Conservation (phyloP, 2,329 filamentous ascomycete species). For the Geosmithia putterillii region DNA sequence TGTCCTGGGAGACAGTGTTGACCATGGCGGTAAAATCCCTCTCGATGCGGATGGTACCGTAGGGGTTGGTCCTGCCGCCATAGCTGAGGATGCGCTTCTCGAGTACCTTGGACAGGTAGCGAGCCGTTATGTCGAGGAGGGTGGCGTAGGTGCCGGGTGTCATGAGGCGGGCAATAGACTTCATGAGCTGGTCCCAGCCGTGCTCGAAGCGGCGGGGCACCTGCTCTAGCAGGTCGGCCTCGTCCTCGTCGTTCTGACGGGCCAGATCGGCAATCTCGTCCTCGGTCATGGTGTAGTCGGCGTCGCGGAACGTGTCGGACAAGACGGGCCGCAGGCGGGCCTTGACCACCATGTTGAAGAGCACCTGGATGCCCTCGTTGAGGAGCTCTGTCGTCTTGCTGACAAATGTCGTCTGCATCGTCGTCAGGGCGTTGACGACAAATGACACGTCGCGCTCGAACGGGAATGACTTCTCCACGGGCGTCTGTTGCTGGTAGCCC, state of each 20-base stretch:
- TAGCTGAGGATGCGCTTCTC: slow-evolving; percentile 83
- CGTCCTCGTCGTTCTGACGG: slow-evolving; percentile 38
- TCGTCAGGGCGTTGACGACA: slow-evolving; percentile 55
- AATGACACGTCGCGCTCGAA: slow-evolving; percentile 63
- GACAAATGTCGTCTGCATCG: slow-evolving; percentile 60
- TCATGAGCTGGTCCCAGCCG: slow-evolving; percentile 76
- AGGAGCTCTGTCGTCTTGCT: slow-evolving; percentile 72
- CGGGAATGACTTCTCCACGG: slow-evolving; percentile 59
- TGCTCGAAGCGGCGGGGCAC: slow-evolving; percentile 72
- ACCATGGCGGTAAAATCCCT: slow-evolving; percentile 72
- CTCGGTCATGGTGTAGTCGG: slow-evolving; percentile 66
- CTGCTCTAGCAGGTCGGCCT: slow-evolving; percentile 46
- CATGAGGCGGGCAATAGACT: slow-evolving; percentile 73
- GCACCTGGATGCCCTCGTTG: slow-evolving; percentile 70
- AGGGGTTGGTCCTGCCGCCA: slow-evolving; percentile 64
- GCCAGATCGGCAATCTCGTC: slow-evolving; percentile 47
- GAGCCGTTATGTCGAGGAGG: slow-evolving; percentile 62
- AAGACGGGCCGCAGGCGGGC: slow-evolving; percentile 74
- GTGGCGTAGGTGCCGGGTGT: slow-evolving; percentile 64
- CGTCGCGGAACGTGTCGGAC: slow-evolving; percentile 79
- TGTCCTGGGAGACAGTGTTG: slow-evolving; percentile 50
- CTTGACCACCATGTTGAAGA: slow-evolving; percentile 81
- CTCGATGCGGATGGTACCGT: slow-evolving; percentile 74
- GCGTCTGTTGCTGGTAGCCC: slow-evolving; percentile 18
- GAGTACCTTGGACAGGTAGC: slow-evolving; percentile 63